These are phyloP conservation scores for Dryas integrifolia DNA, from an alignment of 331 rosid species.

Conservation along the genomic window DNA sequence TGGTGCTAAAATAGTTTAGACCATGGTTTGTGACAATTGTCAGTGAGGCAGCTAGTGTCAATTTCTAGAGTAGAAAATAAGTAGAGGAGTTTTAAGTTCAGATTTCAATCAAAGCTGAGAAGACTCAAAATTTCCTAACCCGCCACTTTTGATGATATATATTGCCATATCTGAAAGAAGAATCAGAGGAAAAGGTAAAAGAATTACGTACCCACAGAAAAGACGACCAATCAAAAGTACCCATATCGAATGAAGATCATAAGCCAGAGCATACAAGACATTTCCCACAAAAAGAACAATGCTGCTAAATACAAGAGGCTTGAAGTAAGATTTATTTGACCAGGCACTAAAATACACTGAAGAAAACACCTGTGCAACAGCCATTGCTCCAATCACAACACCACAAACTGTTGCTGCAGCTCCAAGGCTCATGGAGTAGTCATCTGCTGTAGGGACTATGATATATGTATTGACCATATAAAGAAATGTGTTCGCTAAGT, in stretches of 20 bases:
- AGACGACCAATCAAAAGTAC: slow-evolving; percentile 87
- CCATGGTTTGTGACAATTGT: neutral
- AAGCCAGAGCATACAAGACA: slow-evolving; percentile 75
- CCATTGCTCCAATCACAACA: slow-evolving; percentile 92
- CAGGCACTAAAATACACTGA: slow-evolving; percentile 96
- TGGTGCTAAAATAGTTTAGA: neutral
- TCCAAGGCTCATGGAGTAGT: slow-evolving; percentile 88
- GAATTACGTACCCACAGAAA: slow-evolving; percentile 77
- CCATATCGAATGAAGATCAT: slow-evolving; percentile 71
- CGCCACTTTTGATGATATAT: neutral
- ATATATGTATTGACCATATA: slow-evolving; percentile 97
- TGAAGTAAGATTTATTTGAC: slow-evolving; percentile 92
- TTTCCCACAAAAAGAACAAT: slow-evolving; percentile 73
- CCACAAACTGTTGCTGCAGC: slow-evolving; percentile 98
- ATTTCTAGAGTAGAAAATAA: neutral
- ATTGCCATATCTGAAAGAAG: slow-evolving; percentile 4
- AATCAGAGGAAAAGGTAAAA: slow-evolving; percentile 19
- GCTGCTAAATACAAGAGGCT: slow-evolving; percentile 93
- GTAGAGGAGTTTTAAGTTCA: neutral
- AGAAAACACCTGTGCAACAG: slow-evolving; percentile 95
- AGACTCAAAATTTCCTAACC: slow-evolving; percentile 1
- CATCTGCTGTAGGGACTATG: slow-evolving; percentile 95
- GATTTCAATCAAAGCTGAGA: neutral
- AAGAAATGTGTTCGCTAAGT: slow-evolving; percentile 84
- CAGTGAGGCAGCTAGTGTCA: neutral